A percentile compares a stretch with the other conserved stretches of the same genome.
Evolutionary conservation across 2,329 filamentous ascomycete genomes (phyloP).

Genomic region (Fusarium pseudocircinatum): DNA sequence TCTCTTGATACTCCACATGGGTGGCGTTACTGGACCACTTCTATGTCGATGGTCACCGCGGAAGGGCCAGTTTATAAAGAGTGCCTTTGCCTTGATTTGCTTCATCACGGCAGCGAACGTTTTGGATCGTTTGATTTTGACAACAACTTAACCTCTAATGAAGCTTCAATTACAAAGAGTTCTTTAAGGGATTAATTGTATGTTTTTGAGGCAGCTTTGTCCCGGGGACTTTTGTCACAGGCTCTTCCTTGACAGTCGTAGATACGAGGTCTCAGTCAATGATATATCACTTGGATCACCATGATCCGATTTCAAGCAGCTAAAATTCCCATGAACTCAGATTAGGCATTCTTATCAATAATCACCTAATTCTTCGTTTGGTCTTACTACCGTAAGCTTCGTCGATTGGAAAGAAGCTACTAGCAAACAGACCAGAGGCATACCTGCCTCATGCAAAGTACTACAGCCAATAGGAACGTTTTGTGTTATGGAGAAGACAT

Average conservation of each 20-base stretch:
- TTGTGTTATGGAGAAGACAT: neutral
- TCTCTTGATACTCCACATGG: neutral
- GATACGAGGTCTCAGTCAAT: neutral
- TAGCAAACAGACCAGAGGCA: neutral
- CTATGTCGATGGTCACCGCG: neutral
- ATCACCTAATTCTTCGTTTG: too few species aligned
- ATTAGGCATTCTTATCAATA: too few species aligned
- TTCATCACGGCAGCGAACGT: neutral
- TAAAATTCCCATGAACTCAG: neutral
- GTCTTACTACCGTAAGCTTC: too few species aligned
- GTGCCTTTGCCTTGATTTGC: neutral
- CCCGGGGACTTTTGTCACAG: neutral
- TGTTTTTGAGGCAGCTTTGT: neutral
- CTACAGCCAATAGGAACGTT: neutral
- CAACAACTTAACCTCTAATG: too few species aligned
- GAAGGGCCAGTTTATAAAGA: neutral
- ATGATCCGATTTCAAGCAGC: neutral
- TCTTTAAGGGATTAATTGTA: neutral
- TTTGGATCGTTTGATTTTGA: neutral
- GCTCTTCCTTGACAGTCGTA: neutral
- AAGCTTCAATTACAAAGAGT: neutral
- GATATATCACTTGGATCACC: too few species aligned
- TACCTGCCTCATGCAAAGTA: neutral
- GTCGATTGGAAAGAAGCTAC: neutral
- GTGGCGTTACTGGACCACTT: neutral